A percentile compares a stretch with the other conserved stretches of the same genome.
Conservation (phyloP, 1,284 basidiomycete genomes). For the Austropuccinia psidii region DNA sequence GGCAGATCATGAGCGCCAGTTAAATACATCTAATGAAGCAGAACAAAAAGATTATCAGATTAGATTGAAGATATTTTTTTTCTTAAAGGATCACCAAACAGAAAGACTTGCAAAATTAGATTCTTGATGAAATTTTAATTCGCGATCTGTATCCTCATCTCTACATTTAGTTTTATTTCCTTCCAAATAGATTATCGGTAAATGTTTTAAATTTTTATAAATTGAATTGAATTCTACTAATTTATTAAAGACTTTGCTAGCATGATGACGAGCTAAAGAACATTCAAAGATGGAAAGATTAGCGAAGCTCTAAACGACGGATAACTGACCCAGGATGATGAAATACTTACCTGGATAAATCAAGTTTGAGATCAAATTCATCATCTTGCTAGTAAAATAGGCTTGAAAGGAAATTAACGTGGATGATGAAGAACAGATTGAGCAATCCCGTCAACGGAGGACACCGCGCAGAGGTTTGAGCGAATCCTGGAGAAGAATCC, state of each 20-base stretch:
- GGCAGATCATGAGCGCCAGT: slow-evolving; percentile 14
- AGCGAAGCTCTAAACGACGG: too few relatives aligned
- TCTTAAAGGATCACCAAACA: neutral
- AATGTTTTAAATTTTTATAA: neutral
- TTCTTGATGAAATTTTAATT: slow-evolving; percentile 25
- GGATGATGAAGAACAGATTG: too few relatives aligned
- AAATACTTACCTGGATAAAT: too few relatives aligned
- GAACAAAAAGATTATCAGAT: neutral
- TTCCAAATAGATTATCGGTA: slow-evolving; percentile 12
- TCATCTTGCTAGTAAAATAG: too few relatives aligned
- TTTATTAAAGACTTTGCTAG: slow-evolving; percentile 19
- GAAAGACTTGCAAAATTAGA: slow-evolving; percentile 14
- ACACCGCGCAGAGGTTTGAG: too few relatives aligned
- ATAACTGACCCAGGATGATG: too few relatives aligned
- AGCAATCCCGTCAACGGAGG: too few relatives aligned
- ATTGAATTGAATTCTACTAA: neutral
- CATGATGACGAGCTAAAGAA: slow-evolving; percentile 20
- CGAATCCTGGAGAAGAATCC: too few relatives aligned
- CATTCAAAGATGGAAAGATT: too few relatives aligned
- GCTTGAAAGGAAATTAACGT: too few relatives aligned
- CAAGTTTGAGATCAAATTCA: too few relatives aligned
- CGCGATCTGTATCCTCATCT: slow-evolving; percentile 28
- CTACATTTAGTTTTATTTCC: neutral
- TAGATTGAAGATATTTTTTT: too few relatives aligned
- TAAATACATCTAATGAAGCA: slow-evolving; percentile 1